A percentile compares a stretch with the other conserved stretches of the same genome.
Conservation (phyloP, 2,329 filamentous ascomycete species). For the Penicillium sumatraense region DNA sequence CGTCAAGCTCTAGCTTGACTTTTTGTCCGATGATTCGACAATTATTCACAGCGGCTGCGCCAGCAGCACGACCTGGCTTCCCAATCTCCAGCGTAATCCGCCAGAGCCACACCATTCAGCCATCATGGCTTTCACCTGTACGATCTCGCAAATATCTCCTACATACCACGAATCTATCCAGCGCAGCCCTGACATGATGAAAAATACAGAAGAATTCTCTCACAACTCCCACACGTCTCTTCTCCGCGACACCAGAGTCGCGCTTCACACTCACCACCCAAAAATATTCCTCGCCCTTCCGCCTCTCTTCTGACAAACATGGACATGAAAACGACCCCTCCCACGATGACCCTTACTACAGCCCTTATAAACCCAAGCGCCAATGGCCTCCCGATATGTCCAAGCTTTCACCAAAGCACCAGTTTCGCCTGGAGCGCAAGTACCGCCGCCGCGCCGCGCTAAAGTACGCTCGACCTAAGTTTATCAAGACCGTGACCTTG, state of each 20-base stretch:
- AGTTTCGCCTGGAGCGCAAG: conserved; percentile 70
- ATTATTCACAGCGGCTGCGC: conserved; percentile 15
- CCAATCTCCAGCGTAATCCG: conserved; percentile 11
- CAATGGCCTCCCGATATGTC: conserved; percentile 69
- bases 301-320: conserved; percentile 28
- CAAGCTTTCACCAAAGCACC: conserved; percentile 66
- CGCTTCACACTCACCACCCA: conserved; percentile 19
- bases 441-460: conserved; percentile 65
- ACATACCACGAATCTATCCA: background rate
- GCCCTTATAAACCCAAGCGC: conserved; percentile 64
- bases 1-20: background rate
- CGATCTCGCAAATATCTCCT: background rate
- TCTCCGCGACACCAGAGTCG: conserved; percentile 17
- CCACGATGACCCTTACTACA: conserved; percentile 48
- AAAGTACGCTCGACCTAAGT: conserved; percentile 63
- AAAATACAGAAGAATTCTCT: background rate
- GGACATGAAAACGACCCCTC: conserved; percentile 7
- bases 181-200: background rate
- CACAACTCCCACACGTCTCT: conserved; percentile 9
- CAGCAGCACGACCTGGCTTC: conserved; percentile 14
- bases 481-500: conserved; percentile 62
- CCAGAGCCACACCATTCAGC: conserved; percentile 12
- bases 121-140: conserved; percentile 24
- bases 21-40: conserved; percentile 18
- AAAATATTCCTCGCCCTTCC: conserved; percentile 23